A percentile compares a stretch with the other conserved stretches of the same genome.
Conservation (phyloP, 176 grass and related monocot genomes). For the Guadua angustifolia region DNA sequence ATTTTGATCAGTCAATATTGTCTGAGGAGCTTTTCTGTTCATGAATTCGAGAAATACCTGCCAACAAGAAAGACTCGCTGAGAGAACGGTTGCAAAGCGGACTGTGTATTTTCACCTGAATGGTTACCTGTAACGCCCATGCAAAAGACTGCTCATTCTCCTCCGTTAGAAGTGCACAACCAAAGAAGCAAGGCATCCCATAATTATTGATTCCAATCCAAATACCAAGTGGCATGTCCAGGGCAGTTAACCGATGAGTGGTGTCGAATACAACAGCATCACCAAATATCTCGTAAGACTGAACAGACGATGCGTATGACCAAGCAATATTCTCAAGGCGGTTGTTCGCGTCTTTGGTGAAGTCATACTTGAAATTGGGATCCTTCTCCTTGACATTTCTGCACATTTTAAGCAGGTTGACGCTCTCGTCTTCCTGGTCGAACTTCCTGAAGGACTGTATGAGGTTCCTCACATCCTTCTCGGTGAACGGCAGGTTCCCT, state of each 20-base stretch:
- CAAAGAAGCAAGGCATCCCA: conserved; percentile 66
- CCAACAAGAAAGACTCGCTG: conserved; percentile 35
- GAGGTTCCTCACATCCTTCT: conserved; percentile 85
- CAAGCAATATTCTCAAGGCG: conserved; percentile 67
- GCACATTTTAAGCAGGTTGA: conserved; percentile 66
- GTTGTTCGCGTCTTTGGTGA: conserved; percentile 45
- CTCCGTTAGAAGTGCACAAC: conserved; percentile 53
- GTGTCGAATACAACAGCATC: conserved; percentile 75
- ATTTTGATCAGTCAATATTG: conserved; percentile 75
- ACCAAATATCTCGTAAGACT: conserved; percentile 68
- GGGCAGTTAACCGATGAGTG: conserved; percentile 48
- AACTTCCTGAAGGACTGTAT: conserved; percentile 69
- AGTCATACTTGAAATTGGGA: conserved; percentile 62
- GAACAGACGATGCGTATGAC: conserved; percentile 62
- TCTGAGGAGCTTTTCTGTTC: conserved; percentile 67
- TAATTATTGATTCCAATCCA: conserved; percentile 79
- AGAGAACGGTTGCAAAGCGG: neutral
- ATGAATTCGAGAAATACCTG: conserved; percentile 89
- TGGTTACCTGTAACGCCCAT: conserved; percentile 73
- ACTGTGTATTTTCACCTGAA: neutral
- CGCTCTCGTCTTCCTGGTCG: conserved; percentile 53
- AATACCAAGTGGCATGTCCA: conserved; percentile 63
- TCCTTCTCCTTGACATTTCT: conserved; percentile 66
- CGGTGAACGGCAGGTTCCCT: conserved; percentile 65
- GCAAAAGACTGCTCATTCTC: conserved; percentile 51